A percentile compares a stretch with the other conserved stretches of the same genome.
Conservation (phyloP, 495 filamentous ascomycete genomes). For the Penicillium odoratum region DNA sequence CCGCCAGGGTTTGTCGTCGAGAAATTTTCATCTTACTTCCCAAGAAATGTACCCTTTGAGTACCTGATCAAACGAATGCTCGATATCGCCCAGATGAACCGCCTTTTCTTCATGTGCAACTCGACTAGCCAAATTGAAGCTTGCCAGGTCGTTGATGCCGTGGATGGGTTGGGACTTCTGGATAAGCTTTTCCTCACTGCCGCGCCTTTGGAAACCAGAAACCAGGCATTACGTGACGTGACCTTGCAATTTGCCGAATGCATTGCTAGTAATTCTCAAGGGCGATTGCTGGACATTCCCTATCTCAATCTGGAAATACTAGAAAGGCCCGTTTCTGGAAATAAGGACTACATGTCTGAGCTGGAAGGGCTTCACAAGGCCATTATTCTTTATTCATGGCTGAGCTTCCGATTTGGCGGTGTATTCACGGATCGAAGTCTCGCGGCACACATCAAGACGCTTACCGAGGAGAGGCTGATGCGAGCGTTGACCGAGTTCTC, state of each 20-base stretch:
- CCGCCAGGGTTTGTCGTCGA: slow-evolving; percentile 66
- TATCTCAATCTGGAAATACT: slow-evolving; percentile 67
- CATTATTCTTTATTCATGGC: slow-evolving; percentile 85
- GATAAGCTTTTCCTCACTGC: slow-evolving; percentile 77
- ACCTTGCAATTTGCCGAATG: slow-evolving; percentile 62
- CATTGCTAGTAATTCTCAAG: slow-evolving; percentile 63
- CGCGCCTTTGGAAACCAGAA: slow-evolving; percentile 54
- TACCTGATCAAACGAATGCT: slow-evolving; percentile 73
- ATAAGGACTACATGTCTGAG: slow-evolving; percentile 55
- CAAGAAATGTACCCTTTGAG: slow-evolving; percentile 69
- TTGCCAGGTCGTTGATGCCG: slow-evolving; percentile 68
- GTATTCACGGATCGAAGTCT: slow-evolving; percentile 77
- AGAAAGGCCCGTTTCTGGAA: slow-evolving; percentile 46
- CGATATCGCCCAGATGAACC: slow-evolving; percentile 58
- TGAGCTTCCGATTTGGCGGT: slow-evolving; percentile 69
- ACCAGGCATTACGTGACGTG: slow-evolving; percentile 29
- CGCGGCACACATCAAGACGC: slow-evolving; percentile 73
- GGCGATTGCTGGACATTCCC: slow-evolving; percentile 63
- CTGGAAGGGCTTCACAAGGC: slow-evolving; percentile 79
- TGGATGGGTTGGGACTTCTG: slow-evolving; percentile 58
- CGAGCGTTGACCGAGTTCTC: slow-evolving; percentile 59
- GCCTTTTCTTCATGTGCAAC: slow-evolving; percentile 72
- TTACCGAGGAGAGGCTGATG: slow-evolving; percentile 80
- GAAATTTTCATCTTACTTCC: slow-evolving; percentile 75
- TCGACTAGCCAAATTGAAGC: slow-evolving; percentile 57